A percentile compares a stretch with the other conserved stretches of the same genome.
Evolutionary conservation across 352 stramenopile genomes (phyloP).

Genomic region (Phytophthora litchii): DNA sequence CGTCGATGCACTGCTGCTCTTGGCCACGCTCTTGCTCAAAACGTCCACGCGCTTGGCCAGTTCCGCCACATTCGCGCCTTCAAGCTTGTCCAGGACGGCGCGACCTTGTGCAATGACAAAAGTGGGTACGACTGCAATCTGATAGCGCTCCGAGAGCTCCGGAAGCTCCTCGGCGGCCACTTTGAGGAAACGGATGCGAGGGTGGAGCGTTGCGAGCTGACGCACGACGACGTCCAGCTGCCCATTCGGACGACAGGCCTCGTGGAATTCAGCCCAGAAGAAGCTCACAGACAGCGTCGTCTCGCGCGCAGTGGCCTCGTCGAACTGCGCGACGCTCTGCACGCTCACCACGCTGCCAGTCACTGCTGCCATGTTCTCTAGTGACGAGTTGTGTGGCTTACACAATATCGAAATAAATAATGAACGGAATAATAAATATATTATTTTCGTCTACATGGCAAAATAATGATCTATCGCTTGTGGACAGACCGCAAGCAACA

Average conservation of each 20-base stretch:
- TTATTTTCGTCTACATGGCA: conserved; percentile 36
- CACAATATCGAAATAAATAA: conserved; percentile 25
- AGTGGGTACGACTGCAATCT: conserved; percentile 94
- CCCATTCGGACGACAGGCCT: conserved; percentile 80
- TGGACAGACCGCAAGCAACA: neutral
- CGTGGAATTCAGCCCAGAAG: conserved; percentile 89
- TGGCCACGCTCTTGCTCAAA: conserved; percentile 82
- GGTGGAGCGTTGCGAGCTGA: conserved; percentile 82
- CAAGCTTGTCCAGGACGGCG: conserved; percentile 81
- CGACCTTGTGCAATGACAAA: conserved; percentile 90
- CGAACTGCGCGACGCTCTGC: conserved; percentile 76
- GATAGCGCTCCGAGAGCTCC: conserved; percentile 87
- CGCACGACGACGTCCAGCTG: conserved; percentile 87
- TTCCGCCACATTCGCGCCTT: conserved; percentile 84
- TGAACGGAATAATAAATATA: conserved; percentile 14
- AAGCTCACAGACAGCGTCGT: conserved; percentile 81
- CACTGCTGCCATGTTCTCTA: conserved; percentile 37
- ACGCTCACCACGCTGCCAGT: conserved; percentile 73
- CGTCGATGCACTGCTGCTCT: conserved; percentile 35
- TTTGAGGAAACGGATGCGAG: conserved; percentile 87
- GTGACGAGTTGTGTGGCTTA: neutral
- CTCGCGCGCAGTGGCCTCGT: conserved; percentile 76
- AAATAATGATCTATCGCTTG: conserved; percentile 19
- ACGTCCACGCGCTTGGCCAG: conserved; percentile 86
- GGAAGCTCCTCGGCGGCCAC: conserved; percentile 84